Evolutionary conservation across 2,329 filamentous ascomycete species (phyloP).

Genomic region (Xylaria sp.): DNA sequence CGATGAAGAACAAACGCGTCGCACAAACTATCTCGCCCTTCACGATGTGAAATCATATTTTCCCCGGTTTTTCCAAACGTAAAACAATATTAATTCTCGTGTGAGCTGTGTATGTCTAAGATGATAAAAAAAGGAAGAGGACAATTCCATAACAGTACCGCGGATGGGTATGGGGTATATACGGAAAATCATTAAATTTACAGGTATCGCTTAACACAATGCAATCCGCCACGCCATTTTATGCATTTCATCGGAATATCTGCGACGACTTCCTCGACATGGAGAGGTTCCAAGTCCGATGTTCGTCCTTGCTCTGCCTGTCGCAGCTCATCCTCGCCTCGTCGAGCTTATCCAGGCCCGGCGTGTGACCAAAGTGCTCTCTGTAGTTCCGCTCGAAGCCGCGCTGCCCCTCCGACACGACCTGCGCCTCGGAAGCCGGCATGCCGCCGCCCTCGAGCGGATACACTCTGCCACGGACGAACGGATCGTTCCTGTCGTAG

Average conservation of each 20-base stretch:
- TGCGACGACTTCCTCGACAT: slow-evolving; percentile 30
- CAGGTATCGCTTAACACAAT: background rate
- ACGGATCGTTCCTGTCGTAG: slow-evolving; percentile 40
- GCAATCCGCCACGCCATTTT: background rate
- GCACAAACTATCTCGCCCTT: background rate
- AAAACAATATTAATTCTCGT: slow-evolving; percentile 1
- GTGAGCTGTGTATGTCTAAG: slow-evolving; percentile 14
- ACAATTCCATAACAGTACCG: slow-evolving; percentile 1
- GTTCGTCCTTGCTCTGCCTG: slow-evolving; percentile 15
- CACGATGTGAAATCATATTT: background rate
- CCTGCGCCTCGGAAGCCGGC: slow-evolving; percentile 34
- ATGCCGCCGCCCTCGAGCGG: slow-evolving; percentile 36
- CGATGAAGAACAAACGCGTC: background rate
- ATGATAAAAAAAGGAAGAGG: background rate
- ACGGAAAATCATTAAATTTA: background rate
- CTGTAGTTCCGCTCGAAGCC: slow-evolving; percentile 42
- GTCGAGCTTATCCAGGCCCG: slow-evolving; percentile 13
- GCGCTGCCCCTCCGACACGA: slow-evolving; percentile 43
- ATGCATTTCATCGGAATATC: slow-evolving; percentile 7
- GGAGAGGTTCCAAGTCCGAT: slow-evolving; percentile 17
- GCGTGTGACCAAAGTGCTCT: slow-evolving; percentile 35
- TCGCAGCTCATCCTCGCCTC: slow-evolving; percentile 7
- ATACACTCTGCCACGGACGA: slow-evolving; percentile 37
- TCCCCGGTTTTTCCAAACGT: background rate
- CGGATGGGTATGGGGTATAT: slow-evolving; percentile 14